Evolutionary conservation across 2,329 filamentous ascomycete species (phyloP).

Genomic region (Meredithiella fracta): DNA sequence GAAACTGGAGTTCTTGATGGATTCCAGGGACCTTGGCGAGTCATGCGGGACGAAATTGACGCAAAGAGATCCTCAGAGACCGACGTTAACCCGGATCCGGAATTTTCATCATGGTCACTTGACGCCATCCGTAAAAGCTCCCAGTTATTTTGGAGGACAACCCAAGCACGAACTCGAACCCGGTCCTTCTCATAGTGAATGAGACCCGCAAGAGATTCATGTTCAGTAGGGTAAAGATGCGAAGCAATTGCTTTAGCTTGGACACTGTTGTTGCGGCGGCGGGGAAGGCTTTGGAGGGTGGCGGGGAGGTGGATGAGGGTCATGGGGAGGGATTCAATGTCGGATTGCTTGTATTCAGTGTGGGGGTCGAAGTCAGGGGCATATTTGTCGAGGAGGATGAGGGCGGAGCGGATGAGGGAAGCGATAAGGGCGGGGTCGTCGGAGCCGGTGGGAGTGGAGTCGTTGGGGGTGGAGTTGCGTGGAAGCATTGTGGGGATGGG

Average conservation of each 20-base stretch:
- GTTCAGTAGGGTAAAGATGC: constrained; percentile 22
- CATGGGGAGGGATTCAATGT: constrained; percentile 23
- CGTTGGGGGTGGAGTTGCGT: background rate
- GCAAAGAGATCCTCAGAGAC: constrained; percentile 7
- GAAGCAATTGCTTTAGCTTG: constrained; percentile 21
- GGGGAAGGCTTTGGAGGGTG: constrained; percentile 21
- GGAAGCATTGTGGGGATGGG: no score
- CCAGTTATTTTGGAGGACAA: constrained; percentile 22
- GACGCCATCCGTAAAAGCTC: constrained; percentile 20
- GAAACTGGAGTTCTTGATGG: constrained; percentile 20
- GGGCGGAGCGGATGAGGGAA: constrained; percentile 14
- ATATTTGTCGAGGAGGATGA: constrained; percentile 18
- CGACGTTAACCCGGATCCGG: background rate
- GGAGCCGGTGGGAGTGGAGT: no score
- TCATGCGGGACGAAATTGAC: constrained; percentile 21
- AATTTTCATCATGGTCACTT: background rate
- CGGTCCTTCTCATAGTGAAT: constrained; percentile 25
- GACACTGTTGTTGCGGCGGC: constrained; percentile 22
- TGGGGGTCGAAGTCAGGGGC: constrained; percentile 19
- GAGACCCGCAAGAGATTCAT: constrained; percentile 22
- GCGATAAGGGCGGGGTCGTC: background rate
- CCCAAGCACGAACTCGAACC: constrained; percentile 23
- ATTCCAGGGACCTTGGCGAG: constrained; percentile 23
- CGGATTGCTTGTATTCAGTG: constrained; percentile 21
- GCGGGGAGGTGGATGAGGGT: constrained; percentile 20